Evolutionary conservation across 1,139 yeast genomes (phyloP).

Genomic region (Pichia sp.): DNA sequence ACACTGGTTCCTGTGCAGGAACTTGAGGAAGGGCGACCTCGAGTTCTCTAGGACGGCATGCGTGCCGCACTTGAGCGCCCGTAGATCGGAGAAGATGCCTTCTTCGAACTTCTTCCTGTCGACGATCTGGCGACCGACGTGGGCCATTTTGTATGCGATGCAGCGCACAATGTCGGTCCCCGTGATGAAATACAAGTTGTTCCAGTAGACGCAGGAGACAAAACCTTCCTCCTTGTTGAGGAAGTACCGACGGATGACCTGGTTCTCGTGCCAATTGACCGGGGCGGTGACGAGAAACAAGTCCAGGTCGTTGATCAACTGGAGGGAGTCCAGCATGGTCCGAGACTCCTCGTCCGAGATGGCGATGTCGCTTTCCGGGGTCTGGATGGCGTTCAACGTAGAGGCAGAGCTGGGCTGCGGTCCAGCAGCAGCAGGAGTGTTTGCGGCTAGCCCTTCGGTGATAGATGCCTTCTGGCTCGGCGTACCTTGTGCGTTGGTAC

Average conservation of each 20-base stretch:
- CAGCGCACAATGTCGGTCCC: constrained; percentile 96
- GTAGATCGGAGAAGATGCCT: constrained; percentile 86
- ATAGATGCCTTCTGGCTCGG: constrained; percentile 3
- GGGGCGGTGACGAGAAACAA: constrained; percentile 91
- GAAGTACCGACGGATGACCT: constrained; percentile 80
- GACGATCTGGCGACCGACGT: constrained; percentile 78
- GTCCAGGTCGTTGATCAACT: constrained; percentile 71
- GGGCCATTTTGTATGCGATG: constrained; percentile 81
- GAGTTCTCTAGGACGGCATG: constrained; percentile 91
- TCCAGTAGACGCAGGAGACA: constrained; percentile 91
- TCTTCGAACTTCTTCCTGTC: constrained; percentile 96
- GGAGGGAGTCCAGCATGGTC: constrained; percentile 43
- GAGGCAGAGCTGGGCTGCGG: constrained; percentile 5
- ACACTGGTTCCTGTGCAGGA: constrained; percentile 81
- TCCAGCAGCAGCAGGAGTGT: background rate
- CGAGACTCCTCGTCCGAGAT: constrained; percentile 8
- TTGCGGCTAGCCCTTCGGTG: constrained; percentile 3
- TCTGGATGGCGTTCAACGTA: background rate
- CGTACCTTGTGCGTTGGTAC: constrained; percentile 6
- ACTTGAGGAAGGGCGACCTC: constrained; percentile 78
- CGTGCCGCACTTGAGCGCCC: constrained; percentile 80
- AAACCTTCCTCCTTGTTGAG: constrained; percentile 86
- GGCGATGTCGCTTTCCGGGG: constrained; percentile 1
- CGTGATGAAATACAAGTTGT: constrained; percentile 81
- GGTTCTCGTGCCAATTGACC: constrained; percentile 88